Conservation (phyloP, 2,329 filamentous ascomycete genomes). For the Orbilia blumenaviensis region DNA sequence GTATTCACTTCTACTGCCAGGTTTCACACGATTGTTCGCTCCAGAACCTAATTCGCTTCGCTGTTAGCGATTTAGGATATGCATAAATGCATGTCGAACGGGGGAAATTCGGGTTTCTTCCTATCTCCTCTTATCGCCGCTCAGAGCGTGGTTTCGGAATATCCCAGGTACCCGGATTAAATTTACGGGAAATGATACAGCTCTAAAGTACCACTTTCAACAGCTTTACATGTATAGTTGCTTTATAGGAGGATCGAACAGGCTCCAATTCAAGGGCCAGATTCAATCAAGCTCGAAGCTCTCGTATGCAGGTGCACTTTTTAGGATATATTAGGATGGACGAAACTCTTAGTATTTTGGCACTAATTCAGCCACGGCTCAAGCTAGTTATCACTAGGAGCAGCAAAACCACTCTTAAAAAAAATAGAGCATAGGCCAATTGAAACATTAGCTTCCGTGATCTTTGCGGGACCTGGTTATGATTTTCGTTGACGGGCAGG, state of each 20-base stretch:
- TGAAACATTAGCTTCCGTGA: background rate
- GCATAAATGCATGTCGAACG: background rate
- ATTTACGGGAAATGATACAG: background rate
- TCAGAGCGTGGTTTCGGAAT: background rate
- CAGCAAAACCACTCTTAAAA: background rate
- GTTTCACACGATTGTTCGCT: background rate
- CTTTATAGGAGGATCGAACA: no score
- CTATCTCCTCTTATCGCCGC: background rate
- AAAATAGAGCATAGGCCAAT: conserved; percentile 18
- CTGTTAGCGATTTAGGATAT: conserved; percentile 3
- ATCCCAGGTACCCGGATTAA: background rate
- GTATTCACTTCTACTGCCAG: no score
- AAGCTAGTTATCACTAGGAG: background rate
- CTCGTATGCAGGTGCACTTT: conserved; percentile 46
- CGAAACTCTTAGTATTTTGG: background rate
- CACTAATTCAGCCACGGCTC: conserved; percentile 32
- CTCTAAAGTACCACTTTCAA: no score
- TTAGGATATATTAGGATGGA: conserved; percentile 15
- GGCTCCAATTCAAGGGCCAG: no score
- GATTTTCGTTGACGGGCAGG: background rate
- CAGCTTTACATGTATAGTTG: no score
- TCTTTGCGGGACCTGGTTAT: background rate
- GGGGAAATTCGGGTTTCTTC: background rate
- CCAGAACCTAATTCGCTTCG: background rate
- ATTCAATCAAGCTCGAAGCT: background rate